phyloP scores from a whole-genome alignment of 108 stramenopile genomes.

The Craspedostauros australis region DNA sequence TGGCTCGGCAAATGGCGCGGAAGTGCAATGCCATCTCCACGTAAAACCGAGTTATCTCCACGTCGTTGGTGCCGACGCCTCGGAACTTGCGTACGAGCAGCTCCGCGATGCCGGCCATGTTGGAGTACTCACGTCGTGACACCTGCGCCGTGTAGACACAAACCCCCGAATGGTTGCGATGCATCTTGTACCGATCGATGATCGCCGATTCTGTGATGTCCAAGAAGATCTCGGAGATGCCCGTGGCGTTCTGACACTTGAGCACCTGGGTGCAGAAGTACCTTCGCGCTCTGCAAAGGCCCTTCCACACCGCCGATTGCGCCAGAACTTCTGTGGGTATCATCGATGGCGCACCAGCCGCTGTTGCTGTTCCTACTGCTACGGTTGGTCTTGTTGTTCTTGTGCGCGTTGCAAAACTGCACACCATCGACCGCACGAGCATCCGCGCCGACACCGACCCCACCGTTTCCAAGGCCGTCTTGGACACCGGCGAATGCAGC shows the following conservation, averaged over 20 bases:
- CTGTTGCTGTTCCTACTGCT: no score
- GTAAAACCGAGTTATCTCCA: slow-evolving; percentile 45
- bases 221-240: slow-evolving; percentile 43
- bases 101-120: slow-evolving; percentile 16
- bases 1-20: slow-evolving; percentile 45
- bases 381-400: no score
- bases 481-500: slow-evolving; percentile 12
- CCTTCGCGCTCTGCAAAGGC: slow-evolving; percentile 11
- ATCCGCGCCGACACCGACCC: slow-evolving; percentile 15
- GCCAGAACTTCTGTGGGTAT: no score
- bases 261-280: slow-evolving; percentile 15
- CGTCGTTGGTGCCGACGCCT: slow-evolving; percentile 29
- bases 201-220: slow-evolving; percentile 34
- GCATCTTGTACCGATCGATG: slow-evolving; percentile 23
- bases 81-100: slow-evolving; percentile 33
- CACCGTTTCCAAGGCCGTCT: slow-evolving; percentile 29
- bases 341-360: no score
- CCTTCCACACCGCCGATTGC: slow-evolving; percentile 21
- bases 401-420: no score
- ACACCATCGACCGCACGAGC: slow-evolving; percentile 14
- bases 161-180: slow-evolving; percentile 1
- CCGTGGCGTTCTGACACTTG: slow-evolving; percentile 12
- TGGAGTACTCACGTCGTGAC: slow-evolving; percentile 12
- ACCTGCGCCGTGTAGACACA: slow-evolving; percentile 16
- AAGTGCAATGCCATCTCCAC: slow-evolving; percentile 51